These are phyloP conservation scores for Conidiobolus incongruus DNA, from an alignment of 371 early-diverging fungal species.

Conservation along the genomic window DNA sequence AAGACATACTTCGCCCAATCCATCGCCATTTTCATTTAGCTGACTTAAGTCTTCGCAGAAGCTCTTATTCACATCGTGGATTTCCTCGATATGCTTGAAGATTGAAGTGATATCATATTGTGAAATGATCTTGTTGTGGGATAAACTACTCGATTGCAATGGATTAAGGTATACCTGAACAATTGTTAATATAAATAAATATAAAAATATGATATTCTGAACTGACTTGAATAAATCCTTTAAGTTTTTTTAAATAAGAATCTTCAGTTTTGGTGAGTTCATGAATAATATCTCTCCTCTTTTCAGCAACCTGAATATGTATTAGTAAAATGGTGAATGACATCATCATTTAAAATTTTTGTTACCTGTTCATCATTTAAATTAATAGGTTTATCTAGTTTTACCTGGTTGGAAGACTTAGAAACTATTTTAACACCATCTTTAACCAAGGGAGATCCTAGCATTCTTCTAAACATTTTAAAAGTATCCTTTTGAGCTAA, in stretches of 20 bases:
- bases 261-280: conserved; percentile 2
- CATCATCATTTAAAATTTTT: no score
- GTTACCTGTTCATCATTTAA: no score
- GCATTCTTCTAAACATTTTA: not conserved
- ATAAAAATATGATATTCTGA: not conserved
- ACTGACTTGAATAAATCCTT: conserved; percentile 1
- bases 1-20: not conserved
- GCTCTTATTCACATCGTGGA: no score
- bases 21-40: no score
- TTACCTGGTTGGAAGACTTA: no score
- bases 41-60: no score
- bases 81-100: not conserved
- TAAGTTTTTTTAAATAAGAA: conserved; percentile 1
- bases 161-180: conserved; percentile 1
- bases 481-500: conserved; percentile 1
- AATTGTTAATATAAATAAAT: no score
- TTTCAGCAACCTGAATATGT: not conserved
- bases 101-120: conserved; percentile 3
- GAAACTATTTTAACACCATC: not conserved
- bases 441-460: not conserved
- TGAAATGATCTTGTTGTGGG: not conserved
- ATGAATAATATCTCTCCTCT: not conserved
- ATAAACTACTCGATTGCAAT: not conserved
- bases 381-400: no score
- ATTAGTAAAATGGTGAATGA: not conserved